These are phyloP conservation scores for Pseudogymnoascus sp. DNA, from an alignment of 2,329 filamentous ascomycete genomes.

Conservation along the genomic window DNA sequence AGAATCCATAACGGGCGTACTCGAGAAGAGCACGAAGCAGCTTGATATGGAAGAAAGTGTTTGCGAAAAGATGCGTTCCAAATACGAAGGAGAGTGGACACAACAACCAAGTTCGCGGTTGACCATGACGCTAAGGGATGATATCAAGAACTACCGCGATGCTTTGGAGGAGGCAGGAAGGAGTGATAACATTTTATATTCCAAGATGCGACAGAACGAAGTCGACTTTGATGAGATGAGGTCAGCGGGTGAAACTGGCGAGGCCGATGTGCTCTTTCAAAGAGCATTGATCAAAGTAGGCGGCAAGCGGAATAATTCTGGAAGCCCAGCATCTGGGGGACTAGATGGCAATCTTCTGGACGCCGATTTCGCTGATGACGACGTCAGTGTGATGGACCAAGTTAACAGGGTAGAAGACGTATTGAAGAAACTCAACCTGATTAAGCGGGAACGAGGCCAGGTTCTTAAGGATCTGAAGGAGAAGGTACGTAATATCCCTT, in stretches of 20 bases:
- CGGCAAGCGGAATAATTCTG: slow-evolving; percentile 48
- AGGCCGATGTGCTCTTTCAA: slow-evolving; percentile 84
- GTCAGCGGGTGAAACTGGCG: slow-evolving; percentile 74
- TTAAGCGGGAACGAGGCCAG: slow-evolving; percentile 86
- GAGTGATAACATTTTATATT: slow-evolving; percentile 77
- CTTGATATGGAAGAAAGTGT: slow-evolving; percentile 96
- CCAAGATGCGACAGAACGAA: slow-evolving; percentile 79
- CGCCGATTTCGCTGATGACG: slow-evolving; percentile 78
- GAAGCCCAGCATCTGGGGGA: slow-evolving; percentile 48
- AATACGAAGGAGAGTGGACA: slow-evolving; percentile 93
- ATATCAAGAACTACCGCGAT: slow-evolving; percentile 80
- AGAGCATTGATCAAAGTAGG: slow-evolving; percentile 74
- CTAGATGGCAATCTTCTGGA: slow-evolving; percentile 78
- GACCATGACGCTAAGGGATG: slow-evolving; percentile 77
- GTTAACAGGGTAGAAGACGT: slow-evolving; percentile 84
- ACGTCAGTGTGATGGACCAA: slow-evolving; percentile 78
- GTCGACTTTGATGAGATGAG: slow-evolving; percentile 93
- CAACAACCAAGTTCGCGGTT: slow-evolving; percentile 90
- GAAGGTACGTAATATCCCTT: slow-evolving; percentile 55
- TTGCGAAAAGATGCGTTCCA: slow-evolving; percentile 98
- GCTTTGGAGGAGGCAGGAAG: slow-evolving; percentile 82
- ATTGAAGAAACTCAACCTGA: slow-evolving; percentile 80
- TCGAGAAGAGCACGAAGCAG: slow-evolving; percentile 79
- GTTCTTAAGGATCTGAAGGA: slow-evolving; percentile 96
- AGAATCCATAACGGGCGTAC: slow-evolving; percentile 59